Evolutionary conservation across 169 alveolate genomes (phyloP).

Genomic region (Blepharisma undulans): DNA sequence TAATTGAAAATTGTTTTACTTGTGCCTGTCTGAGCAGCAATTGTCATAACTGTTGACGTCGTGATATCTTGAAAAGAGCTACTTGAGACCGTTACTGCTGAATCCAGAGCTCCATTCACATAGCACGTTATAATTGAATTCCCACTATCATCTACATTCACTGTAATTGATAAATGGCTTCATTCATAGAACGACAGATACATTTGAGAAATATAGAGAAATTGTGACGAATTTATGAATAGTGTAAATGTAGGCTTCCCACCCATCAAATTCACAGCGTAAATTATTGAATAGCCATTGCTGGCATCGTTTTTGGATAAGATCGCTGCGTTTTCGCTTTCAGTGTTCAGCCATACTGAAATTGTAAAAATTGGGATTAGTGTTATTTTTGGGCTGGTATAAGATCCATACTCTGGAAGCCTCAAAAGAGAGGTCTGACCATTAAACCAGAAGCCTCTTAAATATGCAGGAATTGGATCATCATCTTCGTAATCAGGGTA

Average conservation of each 20-base stretch:
- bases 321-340: neutral
- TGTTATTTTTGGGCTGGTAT: neutral
- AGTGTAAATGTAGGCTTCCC: neutral
- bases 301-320: neutral
- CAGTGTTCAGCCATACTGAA: neutral
- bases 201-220: neutral
- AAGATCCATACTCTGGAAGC: neutral
- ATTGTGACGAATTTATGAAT: neutral
- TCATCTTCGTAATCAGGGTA: neutral
- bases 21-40: neutral
- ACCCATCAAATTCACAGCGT: neutral
- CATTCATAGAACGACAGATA: neutral
- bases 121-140: neutral
- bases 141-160: neutral
- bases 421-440: neutral
- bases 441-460: neutral
- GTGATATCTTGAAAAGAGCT: neutral
- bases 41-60: neutral
- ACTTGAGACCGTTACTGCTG: neutral
- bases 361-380: neutral
- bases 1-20: neutral
- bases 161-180: neutral
- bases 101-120: neutral
- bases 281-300: neutral
- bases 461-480: neutral